Percentiles rank a stretch among this genome's conserved stretches.
Conservation (phyloP, 495 filamentous ascomycete genomes). For the Aspergillus heteromorphus region DNA sequence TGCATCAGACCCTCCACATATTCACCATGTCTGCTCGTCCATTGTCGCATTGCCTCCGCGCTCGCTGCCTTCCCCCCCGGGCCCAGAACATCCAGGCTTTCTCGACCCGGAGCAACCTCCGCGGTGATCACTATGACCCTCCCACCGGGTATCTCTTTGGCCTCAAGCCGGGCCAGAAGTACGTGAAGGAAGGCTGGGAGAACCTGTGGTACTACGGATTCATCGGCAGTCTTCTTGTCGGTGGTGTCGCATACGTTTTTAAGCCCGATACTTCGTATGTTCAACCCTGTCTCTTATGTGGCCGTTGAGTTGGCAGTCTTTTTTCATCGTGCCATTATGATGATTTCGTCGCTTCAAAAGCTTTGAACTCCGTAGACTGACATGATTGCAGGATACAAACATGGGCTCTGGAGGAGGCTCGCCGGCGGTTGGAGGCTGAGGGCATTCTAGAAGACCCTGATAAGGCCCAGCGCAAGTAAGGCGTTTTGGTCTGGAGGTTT, state of each 20-base stretch:
- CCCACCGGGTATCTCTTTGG: conserved; percentile 89
- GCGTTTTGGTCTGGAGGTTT: conserved; percentile 16
- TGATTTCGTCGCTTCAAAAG: background rate
- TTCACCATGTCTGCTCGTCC: conserved; percentile 39
- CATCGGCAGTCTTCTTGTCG: conserved; percentile 71
- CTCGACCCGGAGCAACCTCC: conserved; percentile 39
- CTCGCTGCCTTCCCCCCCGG: conserved; percentile 35
- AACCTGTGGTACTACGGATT: conserved; percentile 81
- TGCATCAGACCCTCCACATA: conserved; percentile 11
- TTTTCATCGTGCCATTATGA: background rate
- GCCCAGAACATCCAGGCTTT: conserved; percentile 38
- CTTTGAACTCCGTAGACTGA: conserved; percentile 15
- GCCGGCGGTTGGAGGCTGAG: conserved; percentile 87
- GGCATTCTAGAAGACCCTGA: conserved; percentile 81
- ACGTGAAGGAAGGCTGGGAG: conserved; percentile 96
- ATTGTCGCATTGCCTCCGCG: conserved; percentile 38
- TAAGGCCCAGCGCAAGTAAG: conserved; percentile 37
- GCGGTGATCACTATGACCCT: conserved; percentile 78
- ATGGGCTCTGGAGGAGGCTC: conserved; percentile 96
- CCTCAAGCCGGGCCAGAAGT: conserved; percentile 87
- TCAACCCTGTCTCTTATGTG: conserved; percentile 8
- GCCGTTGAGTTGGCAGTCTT: conserved; percentile 1
- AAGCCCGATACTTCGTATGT: conserved; percentile 99
- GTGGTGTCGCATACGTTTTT: conserved; percentile 80
- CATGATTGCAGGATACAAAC: conserved; percentile 78